A percentile compares a stretch with the other conserved stretches of the same genome.
Conservation (phyloP, 352 stramenopile species). For the Elongisporangium anandrum region DNA sequence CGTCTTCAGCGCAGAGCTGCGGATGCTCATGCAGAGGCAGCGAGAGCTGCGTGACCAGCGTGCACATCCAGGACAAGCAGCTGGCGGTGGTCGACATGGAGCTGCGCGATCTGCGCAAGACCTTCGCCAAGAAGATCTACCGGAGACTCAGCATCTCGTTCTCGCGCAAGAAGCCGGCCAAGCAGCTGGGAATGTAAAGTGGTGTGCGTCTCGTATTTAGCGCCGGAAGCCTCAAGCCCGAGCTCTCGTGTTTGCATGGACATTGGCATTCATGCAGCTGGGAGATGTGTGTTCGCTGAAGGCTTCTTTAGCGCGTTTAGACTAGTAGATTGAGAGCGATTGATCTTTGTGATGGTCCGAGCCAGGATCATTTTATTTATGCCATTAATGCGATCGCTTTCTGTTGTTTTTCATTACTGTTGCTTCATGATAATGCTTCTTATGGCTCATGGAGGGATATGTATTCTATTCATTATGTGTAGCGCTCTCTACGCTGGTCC, state of each 20-base stretch:
- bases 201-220: not conserved
- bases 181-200: constrained; percentile 1
- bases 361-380: not conserved
- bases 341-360: not conserved
- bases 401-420: not conserved
- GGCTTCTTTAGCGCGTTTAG: constrained; percentile 2
- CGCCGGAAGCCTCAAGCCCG: not conserved
- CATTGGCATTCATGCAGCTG: constrained; percentile 17
- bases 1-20: constrained; percentile 38
- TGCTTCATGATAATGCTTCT: not conserved
- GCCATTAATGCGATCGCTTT: not conserved
- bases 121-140: constrained; percentile 58
- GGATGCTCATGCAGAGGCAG: constrained; percentile 24
- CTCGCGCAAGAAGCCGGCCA: constrained; percentile 17
- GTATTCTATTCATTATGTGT: not conserved
- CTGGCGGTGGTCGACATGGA: constrained; percentile 66
- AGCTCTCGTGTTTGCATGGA: constrained; percentile 8
- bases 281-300: constrained; percentile 1
- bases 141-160: constrained; percentile 31
- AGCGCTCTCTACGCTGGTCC: too few relatives aligned
- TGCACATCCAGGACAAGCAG: constrained; percentile 64
- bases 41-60: constrained; percentile 13
- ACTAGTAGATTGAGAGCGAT: not conserved
- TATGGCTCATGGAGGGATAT: not conserved
- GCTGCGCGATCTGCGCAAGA: constrained; percentile 55